Evolutionary conservation across 345 rosid genomes (phyloP).

Genomic region (Camelina laxa): DNA sequence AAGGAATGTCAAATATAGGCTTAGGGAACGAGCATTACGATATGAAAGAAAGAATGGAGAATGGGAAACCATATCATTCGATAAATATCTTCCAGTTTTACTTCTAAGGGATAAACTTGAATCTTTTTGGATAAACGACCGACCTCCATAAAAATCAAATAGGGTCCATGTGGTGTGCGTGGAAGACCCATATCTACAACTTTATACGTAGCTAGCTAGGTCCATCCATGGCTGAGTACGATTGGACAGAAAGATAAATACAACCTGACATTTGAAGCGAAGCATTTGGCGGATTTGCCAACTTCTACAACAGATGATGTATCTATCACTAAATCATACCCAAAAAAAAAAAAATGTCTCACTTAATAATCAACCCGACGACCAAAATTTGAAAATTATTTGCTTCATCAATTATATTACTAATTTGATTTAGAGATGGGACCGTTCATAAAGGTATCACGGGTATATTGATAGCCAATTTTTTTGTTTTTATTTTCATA

Average conservation of each 20-base stretch:
- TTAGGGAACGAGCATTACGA: neutral
- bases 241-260: slow-evolving; percentile 34
- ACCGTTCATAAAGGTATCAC: neutral
- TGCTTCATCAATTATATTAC: neutral
- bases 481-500: neutral
- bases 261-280: slow-evolving; percentile 23
- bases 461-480: neutral
- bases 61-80: neutral
- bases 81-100: neutral
- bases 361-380: slow-evolving; percentile 12
- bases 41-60: neutral
- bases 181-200: slow-evolving; percentile 13
- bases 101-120: neutral
- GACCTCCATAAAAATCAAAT: neutral
- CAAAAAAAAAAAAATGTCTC: neutral
- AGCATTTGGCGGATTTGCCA: slow-evolving; percentile 34
- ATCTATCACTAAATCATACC: neutral
- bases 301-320: slow-evolving; percentile 15
- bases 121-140: neutral
- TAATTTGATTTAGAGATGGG: neutral
- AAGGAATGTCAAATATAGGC: neutral
- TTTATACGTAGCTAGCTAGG: slow-evolving; percentile 26
- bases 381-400: neutral
- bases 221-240: slow-evolving; percentile 14
- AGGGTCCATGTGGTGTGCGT: slow-evolving; percentile 1